Conservation (phyloP, 1,139 yeast species). For the Nakaseomyces nivariensis region DNA sequence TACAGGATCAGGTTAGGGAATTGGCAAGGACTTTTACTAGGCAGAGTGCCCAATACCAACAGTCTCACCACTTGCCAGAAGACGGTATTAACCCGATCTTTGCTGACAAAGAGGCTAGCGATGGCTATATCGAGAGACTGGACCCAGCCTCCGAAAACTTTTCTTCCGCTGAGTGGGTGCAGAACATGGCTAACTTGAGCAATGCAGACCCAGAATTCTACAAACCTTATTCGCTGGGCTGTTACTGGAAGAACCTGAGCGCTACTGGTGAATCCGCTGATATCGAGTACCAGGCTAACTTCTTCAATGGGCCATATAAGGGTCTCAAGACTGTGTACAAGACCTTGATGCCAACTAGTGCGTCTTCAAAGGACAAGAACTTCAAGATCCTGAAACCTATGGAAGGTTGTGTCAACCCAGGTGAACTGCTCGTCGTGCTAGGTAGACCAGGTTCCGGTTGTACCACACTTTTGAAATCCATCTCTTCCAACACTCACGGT, state of each 20-base stretch:
- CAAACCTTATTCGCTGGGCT: constrained; percentile 51
- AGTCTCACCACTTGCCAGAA: not conserved
- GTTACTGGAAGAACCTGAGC: constrained; percentile 53
- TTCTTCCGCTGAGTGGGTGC: constrained; percentile 57
- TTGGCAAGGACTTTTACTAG: constrained; percentile 10
- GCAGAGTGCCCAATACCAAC: constrained; percentile 1
- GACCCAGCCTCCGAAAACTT: constrained; percentile 50
- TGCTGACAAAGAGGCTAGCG: constrained; percentile 3
- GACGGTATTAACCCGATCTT: constrained; percentile 8
- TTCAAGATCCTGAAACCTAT: constrained; percentile 51
- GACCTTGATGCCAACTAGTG: constrained; percentile 19
- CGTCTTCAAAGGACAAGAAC: constrained; percentile 13
- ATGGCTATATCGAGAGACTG: constrained; percentile 35
- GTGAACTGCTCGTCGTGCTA: constrained; percentile 61
- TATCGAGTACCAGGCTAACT: constrained; percentile 68
- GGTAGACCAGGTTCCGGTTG: constrained; percentile 82
- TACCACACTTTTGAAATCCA: constrained; percentile 59
- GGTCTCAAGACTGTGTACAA: constrained; percentile 8
- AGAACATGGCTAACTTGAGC: constrained; percentile 48
- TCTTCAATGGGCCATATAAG: constrained; percentile 38
- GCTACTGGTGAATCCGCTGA: constrained; percentile 69
- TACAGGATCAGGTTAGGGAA: constrained; percentile 10
- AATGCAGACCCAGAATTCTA: constrained; percentile 51
- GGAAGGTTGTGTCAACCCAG: constrained; percentile 57
- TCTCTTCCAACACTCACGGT: constrained; percentile 60